These are phyloP conservation scores for Rhynchospora tenuis DNA, from an alignment of 176 grass and related monocot genomes.

Conservation along the genomic window DNA sequence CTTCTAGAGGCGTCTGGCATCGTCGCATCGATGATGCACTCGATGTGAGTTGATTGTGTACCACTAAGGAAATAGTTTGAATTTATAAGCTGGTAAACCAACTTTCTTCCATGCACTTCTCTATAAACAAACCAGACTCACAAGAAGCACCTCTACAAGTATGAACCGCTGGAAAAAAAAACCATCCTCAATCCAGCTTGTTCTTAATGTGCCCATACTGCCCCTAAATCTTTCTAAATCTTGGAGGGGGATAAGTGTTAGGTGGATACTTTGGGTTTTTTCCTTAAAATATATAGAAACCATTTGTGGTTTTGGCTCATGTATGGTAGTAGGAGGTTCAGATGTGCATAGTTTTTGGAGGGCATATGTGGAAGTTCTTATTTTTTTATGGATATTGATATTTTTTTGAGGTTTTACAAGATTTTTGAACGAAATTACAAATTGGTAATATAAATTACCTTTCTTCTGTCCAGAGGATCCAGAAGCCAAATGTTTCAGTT, in stretches of 20 bases:
- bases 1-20: constrained; percentile 52
- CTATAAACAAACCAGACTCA: neutral
- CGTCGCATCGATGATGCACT: constrained; percentile 46
- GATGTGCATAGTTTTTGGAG: no score
- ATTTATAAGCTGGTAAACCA: neutral
- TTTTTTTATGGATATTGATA: neutral
- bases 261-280: neutral
- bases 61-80: neutral
- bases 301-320: neutral
- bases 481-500: constrained; percentile 38
- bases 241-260: no score
- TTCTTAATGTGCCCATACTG: neutral
- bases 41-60: constrained; percentile 17
- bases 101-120: neutral
- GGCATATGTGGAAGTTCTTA: neutral
- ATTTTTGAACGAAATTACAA: neutral
- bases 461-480: constrained; percentile 34
- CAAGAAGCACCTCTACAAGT: neutral
- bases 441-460: neutral
- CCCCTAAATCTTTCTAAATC: neutral
- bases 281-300: neutral
- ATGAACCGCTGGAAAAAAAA: neutral
- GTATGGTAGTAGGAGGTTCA: neutral
- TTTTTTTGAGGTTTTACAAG: neutral
- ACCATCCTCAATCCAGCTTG: neutral